Percentiles rank a stretch among this genome's conserved stretches.
Evolutionary conservation across 2,329 filamentous ascomycete species (phyloP).

Genomic region (Pseudogymnoascus sp.): DNA sequence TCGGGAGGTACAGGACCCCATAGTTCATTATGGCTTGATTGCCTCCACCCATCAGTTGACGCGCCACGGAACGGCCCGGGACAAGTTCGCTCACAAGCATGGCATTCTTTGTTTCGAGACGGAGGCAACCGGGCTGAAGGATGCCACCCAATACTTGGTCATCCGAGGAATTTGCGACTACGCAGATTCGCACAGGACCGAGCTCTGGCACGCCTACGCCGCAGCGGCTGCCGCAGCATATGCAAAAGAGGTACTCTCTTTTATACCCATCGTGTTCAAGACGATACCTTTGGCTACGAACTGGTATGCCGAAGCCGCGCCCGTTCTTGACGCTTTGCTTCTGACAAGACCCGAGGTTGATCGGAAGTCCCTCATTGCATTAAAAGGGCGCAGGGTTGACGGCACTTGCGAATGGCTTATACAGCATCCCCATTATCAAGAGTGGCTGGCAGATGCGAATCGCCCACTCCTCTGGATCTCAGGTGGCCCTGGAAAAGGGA

Average conservation of each 20-base stretch:
- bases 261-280: slow-evolving; percentile 13
- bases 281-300: slow-evolving; percentile 16
- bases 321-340: slow-evolving; percentile 21
- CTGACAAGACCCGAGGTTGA: slow-evolving; percentile 16
- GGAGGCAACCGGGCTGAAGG: slow-evolving; percentile 31
- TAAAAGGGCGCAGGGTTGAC: slow-evolving; percentile 15
- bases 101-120: slow-evolving; percentile 31
- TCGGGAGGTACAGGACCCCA: slow-evolving; percentile 14
- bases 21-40: slow-evolving; percentile 26
- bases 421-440: neutral
- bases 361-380: slow-evolving; percentile 10
- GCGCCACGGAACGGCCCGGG: slow-evolving; percentile 22
- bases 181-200: slow-evolving; percentile 31
- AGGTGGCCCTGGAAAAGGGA: slow-evolving; percentile 32
- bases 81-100: slow-evolving; percentile 26
- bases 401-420: slow-evolving; percentile 23
- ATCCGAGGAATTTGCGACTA: slow-evolving; percentile 34
- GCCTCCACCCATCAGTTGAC: slow-evolving; percentile 31
- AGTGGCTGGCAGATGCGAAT: slow-evolving; percentile 20
- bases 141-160: slow-evolving; percentile 29
- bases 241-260: slow-evolving; percentile 24
- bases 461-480: slow-evolving; percentile 30
- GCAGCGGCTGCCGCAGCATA: slow-evolving; percentile 31
- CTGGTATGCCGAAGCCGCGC: slow-evolving; percentile 19
- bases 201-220: slow-evolving; percentile 33